Evolutionary conservation across 2,329 filamentous ascomycete species (phyloP).

Genomic region (Colletotrichum gigasporum): DNA sequence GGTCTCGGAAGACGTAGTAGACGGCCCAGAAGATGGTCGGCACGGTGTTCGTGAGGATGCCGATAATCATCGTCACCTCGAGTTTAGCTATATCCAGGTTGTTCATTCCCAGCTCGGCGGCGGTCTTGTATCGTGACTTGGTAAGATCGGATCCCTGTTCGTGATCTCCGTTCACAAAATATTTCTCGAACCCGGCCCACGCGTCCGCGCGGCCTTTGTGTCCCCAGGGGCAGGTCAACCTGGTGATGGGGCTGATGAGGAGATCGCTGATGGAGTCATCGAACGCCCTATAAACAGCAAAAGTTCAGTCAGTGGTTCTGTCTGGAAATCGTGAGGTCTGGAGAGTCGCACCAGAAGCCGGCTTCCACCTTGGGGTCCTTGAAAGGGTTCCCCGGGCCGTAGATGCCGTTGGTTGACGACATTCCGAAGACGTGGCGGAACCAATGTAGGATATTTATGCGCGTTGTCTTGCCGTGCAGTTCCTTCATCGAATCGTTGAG

Average conservation of each 20-base stretch:
- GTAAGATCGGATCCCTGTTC: neutral
- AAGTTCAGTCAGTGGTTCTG: neutral
- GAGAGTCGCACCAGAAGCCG: neutral
- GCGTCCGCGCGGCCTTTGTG: neutral
- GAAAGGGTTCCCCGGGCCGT: neutral
- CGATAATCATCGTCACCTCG: neutral
- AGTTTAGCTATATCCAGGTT: neutral
- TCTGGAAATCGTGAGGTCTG: neutral
- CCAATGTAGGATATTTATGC: neutral
- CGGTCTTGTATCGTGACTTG: neutral
- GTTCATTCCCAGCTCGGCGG: neutral
- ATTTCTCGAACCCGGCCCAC: neutral
- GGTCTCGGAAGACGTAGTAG: slow-evolving; percentile 39
- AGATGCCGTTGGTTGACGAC: neutral
- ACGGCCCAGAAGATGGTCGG: slow-evolving; percentile 48
- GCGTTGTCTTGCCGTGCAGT: neutral
- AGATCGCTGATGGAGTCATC: neutral
- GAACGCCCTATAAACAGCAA: neutral
- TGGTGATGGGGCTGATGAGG: neutral
- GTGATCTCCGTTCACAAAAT: neutral
- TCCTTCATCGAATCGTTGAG: neutral
- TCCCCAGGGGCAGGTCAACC: neutral
- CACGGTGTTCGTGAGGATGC: slow-evolving; percentile 41
- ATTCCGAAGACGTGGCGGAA: neutral
- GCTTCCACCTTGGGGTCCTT: neutral